These are phyloP conservation scores for Daldinia caldariorum DNA, from an alignment of 495 filamentous ascomycete genomes.

Conservation along the genomic window DNA sequence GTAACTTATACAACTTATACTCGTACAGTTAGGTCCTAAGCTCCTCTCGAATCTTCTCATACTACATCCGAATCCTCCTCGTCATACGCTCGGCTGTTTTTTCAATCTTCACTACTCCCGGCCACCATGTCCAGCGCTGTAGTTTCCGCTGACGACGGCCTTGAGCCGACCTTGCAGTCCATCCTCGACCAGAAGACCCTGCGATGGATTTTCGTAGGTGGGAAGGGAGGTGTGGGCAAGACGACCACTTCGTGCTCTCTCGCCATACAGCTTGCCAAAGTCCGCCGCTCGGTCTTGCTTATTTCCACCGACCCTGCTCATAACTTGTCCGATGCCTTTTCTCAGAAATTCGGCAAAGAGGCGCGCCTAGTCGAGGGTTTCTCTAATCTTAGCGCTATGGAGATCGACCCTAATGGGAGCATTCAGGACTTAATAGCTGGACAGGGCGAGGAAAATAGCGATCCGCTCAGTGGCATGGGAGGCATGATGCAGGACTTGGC, in stretches of 20 bases:
- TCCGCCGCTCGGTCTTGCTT: constrained; percentile 92
- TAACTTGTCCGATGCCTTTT: constrained; percentile 97
- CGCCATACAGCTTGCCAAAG: constrained; percentile 96
- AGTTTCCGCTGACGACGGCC: constrained; percentile 72
- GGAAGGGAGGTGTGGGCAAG: constrained; percentile 99
- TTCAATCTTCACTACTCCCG: background rate
- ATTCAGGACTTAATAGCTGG: constrained; percentile 92
- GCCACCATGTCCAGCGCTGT: constrained; percentile 68
- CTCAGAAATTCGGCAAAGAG: constrained; percentile 99
- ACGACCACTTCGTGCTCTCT: constrained; percentile 98
- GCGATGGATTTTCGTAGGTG: constrained; percentile 99
- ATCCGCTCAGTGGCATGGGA: constrained; percentile 65
- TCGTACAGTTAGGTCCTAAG: background rate
- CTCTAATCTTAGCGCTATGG: constrained; percentile 95
- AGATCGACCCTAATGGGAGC: constrained; percentile 98
- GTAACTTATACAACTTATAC: too few relatives aligned
- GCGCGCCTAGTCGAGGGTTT: constrained; percentile 92
- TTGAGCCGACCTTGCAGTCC: constrained; percentile 93
- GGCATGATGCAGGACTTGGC: constrained; percentile 74
- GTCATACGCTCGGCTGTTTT: background rate
- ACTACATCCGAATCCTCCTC: constrained; percentile 16
- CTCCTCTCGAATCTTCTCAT: background rate
- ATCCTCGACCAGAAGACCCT: constrained; percentile 93
- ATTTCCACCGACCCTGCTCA: constrained; percentile 99
- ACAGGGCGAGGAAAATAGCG: constrained; percentile 76